Base-by-base conservation (phyloP, 495 filamentous ascomycete species). In the Saxophila tyrrhenica region DNA sequence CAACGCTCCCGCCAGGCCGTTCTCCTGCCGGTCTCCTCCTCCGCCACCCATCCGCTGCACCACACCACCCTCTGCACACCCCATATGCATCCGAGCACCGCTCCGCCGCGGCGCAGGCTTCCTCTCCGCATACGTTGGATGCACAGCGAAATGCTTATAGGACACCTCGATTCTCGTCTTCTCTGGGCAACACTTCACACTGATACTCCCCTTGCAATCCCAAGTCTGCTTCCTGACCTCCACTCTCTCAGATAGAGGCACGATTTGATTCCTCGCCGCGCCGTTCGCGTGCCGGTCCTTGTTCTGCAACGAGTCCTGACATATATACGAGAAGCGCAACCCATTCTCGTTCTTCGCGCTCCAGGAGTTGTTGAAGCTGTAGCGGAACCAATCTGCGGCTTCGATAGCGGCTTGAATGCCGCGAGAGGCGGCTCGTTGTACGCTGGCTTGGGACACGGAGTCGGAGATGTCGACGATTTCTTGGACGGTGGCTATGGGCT, bases 271-370 rank as follows among this genome's bases (percentile, higher is more conserved):
- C 25, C 58, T 52, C 16, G 50, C 25, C 42, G 49, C 57, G 21
- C 55, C 58, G 42, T 64, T 64, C 17, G 56, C 59, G 43, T 53
- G 55, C 8, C 62, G 39, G 49, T 64, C 62, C 50, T 57, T 61
- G 29, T 64, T 64, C 50, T 64, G 59, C 56, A 59, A 49, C 25
- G 51, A 56, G 44, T 64, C 62, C 45, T 56, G 55, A 24, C 62
- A 64, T 22, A 52, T 54, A 42, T 62, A 59, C 15, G 48, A 52
- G 41, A 54, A 57, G 44, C 52, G 48, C 19, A 29, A 16, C 3
- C 62, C 62, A 5, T 52, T 43, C 32, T 62, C 53, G 20, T 55
- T 59, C 39, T 62, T 64, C 7, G 56, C 51, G 8, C 32, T 44
- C 55, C 55, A 59, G 3, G 41, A 38, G 24, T 62, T 52, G 51